phyloP scores from a whole-genome alignment of 495 filamentous ascomycete species.

The Bryoglossum gracile region DNA sequence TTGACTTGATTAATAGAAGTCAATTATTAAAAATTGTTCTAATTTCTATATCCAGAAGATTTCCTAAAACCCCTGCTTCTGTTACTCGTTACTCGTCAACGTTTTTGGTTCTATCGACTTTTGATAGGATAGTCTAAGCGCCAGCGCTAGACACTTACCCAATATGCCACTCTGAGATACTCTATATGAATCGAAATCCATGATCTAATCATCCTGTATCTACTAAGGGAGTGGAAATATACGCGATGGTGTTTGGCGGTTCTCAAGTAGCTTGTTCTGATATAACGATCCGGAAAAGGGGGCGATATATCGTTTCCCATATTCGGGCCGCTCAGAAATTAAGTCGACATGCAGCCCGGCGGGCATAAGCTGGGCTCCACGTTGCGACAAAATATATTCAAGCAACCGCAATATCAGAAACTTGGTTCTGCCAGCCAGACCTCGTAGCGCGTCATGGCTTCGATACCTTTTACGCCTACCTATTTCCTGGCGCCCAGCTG shows the following conservation, averaged over 20 bases:
- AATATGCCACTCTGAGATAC: background rate
- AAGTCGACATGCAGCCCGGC: background rate
- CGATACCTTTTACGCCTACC: background rate
- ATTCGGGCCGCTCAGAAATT: background rate
- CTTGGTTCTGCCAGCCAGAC: background rate
- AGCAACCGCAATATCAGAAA: slow-evolving; percentile 2
- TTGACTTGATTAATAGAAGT: background rate
- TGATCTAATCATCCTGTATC: background rate
- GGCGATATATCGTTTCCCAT: background rate
- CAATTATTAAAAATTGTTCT: background rate
- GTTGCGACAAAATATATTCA: background rate
- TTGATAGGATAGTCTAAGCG: background rate
- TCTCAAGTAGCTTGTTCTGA: background rate
- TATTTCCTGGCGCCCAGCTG: slow-evolving; percentile 3
- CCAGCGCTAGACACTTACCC: background rate
- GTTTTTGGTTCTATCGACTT: background rate
- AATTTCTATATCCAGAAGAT: background rate
- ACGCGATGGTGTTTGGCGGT: background rate
- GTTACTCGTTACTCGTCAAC: no score
- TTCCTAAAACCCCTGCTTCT: background rate
- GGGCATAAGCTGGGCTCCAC: background rate
- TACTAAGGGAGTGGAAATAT: background rate
- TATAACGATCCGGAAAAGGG: background rate
- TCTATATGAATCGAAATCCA: background rate
- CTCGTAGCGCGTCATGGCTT: background rate